Base-by-base conservation (phyloP, 306 rosid genomes). In the Cicer cuneatum region DNA sequence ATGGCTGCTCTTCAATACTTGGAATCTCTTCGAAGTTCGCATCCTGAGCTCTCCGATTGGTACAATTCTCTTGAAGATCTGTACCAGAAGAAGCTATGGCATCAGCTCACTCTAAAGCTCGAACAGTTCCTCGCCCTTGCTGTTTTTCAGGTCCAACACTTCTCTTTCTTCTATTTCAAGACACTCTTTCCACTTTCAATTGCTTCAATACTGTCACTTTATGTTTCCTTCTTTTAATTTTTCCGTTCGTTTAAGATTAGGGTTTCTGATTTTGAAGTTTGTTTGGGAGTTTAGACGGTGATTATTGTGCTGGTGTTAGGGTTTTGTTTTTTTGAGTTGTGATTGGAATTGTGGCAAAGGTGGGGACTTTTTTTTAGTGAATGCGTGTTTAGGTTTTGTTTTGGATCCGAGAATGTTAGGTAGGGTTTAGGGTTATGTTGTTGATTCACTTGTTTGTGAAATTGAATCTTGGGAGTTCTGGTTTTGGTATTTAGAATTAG, bases 21-120 rank as follows among this genome's bases (percentile, higher is more conserved):
- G 38, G 99, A 95, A 60, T 74, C 97, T 37, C 88, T 90, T 47
- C 92, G 99, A 75, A 90, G 40, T 84, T 80, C 92, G 72, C 97
- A 95, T 37, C 98, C 99, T 5, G 99, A 95, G 78, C 98, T 90
- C 11, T 46, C 82, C 1, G 99, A 95, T 0, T 95, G 99, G 99
- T 95, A 86, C 85, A 85, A 89, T 81, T 85, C 99, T 10, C 93
- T 95, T 0, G 97, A 90, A 76, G 99, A 95, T 95, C 99, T 95
- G 85, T 95, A 95, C 87, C 88, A 95, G 92, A 90, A 84, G 89
- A 92, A 95, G 90, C 96, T 95, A 19, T 95, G 99, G 99, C 99
- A 95, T 78, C 99, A 95, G 85, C 98, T 95, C 65, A 95, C 99
- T 42, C 96, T 87, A 80, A 95, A 95, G 93, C 99, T 95, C 54